Percentiles rank a stretch among this genome's conserved stretches.
Evolutionary conservation across 805 yeast species (phyloP).

Genomic region (Suhomyces xylopsoci): DNA sequence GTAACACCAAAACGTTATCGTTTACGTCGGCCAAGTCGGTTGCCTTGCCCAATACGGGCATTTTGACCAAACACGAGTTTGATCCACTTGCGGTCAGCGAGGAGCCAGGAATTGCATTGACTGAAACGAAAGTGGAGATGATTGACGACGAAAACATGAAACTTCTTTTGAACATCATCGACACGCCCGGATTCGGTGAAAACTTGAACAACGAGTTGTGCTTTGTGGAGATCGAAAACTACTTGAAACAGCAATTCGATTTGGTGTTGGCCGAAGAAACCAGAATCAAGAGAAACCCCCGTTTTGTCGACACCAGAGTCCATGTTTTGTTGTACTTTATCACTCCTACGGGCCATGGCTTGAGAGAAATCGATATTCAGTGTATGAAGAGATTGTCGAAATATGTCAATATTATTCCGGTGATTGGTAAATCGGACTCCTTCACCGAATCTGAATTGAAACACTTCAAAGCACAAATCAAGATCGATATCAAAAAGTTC

Average conservation of each 20-base stretch:
- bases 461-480: constrained; percentile 57
- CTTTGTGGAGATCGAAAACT: constrained; percentile 61
- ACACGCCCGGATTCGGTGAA: constrained; percentile 79
- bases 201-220: constrained; percentile 68
- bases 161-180: constrained; percentile 56
- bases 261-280: constrained; percentile 82
- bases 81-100: constrained; percentile 57
- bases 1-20: constrained; percentile 50
- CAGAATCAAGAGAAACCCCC: constrained; percentile 79
- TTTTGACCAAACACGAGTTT: constrained; percentile 54
- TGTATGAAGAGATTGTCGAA: constrained; percentile 67
- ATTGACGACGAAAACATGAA: constrained; percentile 57
- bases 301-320: constrained; percentile 73
- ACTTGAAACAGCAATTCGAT: constrained; percentile 74
- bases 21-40: constrained; percentile 59
- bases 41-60: constrained; percentile 50
- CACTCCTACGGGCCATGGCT: constrained; percentile 76
- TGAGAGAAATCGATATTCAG: constrained; percentile 70
- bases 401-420: constrained; percentile 80
- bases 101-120: constrained; percentile 75
- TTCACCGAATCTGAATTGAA: constrained; percentile 64
- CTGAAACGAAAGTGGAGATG: constrained; percentile 61
- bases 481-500: constrained; percentile 60
- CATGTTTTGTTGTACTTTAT: constrained; percentile 78
- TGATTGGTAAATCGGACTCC: constrained; percentile 77